A percentile compares a stretch with the other conserved stretches of the same genome.
Evolutionary conservation across 2,329 filamentous ascomycete genomes (phyloP).

Genomic region (Spiromastix sp.): DNA sequence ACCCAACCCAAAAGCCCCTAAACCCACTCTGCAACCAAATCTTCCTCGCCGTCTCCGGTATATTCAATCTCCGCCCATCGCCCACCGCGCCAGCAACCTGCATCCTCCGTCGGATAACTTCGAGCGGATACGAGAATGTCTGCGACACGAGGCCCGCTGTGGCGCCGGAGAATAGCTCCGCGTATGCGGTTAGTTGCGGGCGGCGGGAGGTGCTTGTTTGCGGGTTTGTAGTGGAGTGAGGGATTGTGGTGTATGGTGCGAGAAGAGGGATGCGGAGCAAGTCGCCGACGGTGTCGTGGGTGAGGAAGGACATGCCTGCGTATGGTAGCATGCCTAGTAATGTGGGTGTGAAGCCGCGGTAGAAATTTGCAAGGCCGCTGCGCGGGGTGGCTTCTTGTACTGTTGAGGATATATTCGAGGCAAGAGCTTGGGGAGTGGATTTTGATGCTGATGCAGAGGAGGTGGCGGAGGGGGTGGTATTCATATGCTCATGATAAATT

Average conservation of each 20-base stretch:
- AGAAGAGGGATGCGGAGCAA: constrained; percentile 60
- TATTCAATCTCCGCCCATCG: constrained; percentile 67
- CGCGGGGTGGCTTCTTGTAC: constrained; percentile 48
- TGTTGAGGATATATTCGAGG: constrained; percentile 21
- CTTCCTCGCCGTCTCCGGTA: constrained; percentile 64
- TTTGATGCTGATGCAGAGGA: constrained; percentile 17
- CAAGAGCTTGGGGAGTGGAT: constrained; percentile 28
- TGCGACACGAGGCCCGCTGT: constrained; percentile 82
- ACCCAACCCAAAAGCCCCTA: constrained; percentile 79
- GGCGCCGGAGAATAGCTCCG: constrained; percentile 75
- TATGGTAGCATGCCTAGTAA: constrained; percentile 94
- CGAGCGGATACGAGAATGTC: constrained; percentile 84
- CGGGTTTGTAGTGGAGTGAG: constrained; percentile 38
- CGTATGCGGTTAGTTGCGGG: constrained; percentile 68
- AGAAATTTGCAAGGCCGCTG: constrained; percentile 78
- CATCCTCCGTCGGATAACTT: constrained; percentile 87
- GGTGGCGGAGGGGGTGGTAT: constrained; percentile 25
- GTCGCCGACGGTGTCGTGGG: constrained; percentile 84
- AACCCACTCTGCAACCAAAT: constrained; percentile 69
- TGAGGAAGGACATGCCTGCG: constrained; percentile 89
- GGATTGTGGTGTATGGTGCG: constrained; percentile 64
- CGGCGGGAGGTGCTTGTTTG: constrained; percentile 40
- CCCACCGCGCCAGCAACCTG: constrained; percentile 92
- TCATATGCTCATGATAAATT: constrained; percentile 68
- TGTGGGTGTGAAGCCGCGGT: constrained; percentile 84